phyloP scores from a whole-genome alignment of 352 stramenopile species.

The Elongisporangium prolatum region DNA sequence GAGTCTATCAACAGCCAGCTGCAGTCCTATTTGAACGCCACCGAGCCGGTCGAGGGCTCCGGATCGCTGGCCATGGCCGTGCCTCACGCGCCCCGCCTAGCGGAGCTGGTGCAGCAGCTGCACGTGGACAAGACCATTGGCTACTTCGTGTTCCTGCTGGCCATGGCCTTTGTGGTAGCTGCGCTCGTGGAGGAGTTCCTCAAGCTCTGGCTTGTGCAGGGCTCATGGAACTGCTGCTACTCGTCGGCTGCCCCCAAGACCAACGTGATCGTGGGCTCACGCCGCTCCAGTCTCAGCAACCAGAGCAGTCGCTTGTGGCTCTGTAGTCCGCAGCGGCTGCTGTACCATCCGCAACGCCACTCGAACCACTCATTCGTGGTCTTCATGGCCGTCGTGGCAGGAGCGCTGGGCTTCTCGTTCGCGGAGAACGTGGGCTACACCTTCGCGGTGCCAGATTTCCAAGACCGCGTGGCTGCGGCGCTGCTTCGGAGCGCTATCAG shows the following conservation, averaged over 20 bases:
- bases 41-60: neutral
- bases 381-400: slow-evolving; percentile 46
- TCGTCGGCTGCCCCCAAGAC: neutral
- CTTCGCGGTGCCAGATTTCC: slow-evolving; percentile 25
- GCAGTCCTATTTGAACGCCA: slow-evolving; percentile 16
- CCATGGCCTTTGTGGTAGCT: slow-evolving; percentile 48
- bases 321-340: slow-evolving; percentile 43
- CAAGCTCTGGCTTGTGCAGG: slow-evolving; percentile 68
- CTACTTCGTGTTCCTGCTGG: slow-evolving; percentile 56
- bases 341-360: slow-evolving; percentile 36
- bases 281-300: neutral
- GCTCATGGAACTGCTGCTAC: slow-evolving; percentile 32
- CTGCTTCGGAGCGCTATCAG: slow-evolving; percentile 36
- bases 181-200: slow-evolving; percentile 58
- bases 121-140: slow-evolving; percentile 53
- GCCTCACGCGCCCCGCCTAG: slow-evolving; percentile 24
- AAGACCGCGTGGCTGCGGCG: slow-evolving; percentile 29
- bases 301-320: slow-evolving; percentile 24
- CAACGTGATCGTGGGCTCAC: neutral
- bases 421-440: slow-evolving; percentile 57
- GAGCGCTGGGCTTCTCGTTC: slow-evolving; percentile 52
- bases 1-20: slow-evolving; percentile 38
- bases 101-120: slow-evolving; percentile 38
- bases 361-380: slow-evolving; percentile 54
- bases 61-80: neutral